Percentiles rank a stretch among this genome's conserved stretches.
These are phyloP conservation scores for Daldinia vernicosa DNA, from an alignment of 495 filamentous ascomycete genomes.

Conservation along the genomic window DNA sequence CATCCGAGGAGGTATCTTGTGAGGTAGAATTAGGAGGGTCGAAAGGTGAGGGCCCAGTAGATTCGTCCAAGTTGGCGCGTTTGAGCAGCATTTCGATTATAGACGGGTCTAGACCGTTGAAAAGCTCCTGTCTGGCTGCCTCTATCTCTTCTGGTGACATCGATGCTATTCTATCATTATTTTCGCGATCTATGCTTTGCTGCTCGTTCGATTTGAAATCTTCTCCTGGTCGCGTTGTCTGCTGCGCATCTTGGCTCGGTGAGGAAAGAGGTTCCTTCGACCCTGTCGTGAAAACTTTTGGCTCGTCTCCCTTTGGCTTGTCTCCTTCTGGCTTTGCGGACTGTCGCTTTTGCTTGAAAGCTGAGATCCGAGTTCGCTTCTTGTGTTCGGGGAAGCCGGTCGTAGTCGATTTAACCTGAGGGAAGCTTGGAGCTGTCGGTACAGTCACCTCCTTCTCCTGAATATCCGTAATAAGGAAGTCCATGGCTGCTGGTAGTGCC, in stretches of 20 bases:
- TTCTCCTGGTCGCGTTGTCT: not conserved
- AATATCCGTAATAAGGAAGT: conserved; percentile 76
- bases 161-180: conserved; percentile 71
- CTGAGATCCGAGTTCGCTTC: conserved; percentile 73
- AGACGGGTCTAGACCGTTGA: conserved; percentile 71
- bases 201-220: conserved; percentile 64
- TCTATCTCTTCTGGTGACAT: conserved; percentile 89
- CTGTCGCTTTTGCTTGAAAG: conserved; percentile 77
- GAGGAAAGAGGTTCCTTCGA: conserved; percentile 19
- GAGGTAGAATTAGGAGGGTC: conserved; percentile 38
- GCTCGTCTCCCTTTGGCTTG: conserved; percentile 23
- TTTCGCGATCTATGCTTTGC: conserved; percentile 80
- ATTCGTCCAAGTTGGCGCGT: conserved; percentile 80
- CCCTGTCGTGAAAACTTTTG: conserved; percentile 18
- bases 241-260: conserved; percentile 7
- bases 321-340: conserved; percentile 20
- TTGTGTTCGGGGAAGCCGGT: conserved; percentile 90
- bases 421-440: conserved; percentile 69
- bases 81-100: conserved; percentile 80
- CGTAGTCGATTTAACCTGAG: conserved; percentile 62
- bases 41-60: conserved; percentile 50
- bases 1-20: conserved; percentile 7
- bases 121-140: conserved; percentile 76
- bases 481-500: conserved; percentile 45
- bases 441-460: conserved; percentile 70